Percentiles rank a stretch among this genome's conserved stretches.
Evolutionary conservation across 768 basidiomycete species (phyloP).

Genomic region (Naganishia vaughanmartiniae): DNA sequence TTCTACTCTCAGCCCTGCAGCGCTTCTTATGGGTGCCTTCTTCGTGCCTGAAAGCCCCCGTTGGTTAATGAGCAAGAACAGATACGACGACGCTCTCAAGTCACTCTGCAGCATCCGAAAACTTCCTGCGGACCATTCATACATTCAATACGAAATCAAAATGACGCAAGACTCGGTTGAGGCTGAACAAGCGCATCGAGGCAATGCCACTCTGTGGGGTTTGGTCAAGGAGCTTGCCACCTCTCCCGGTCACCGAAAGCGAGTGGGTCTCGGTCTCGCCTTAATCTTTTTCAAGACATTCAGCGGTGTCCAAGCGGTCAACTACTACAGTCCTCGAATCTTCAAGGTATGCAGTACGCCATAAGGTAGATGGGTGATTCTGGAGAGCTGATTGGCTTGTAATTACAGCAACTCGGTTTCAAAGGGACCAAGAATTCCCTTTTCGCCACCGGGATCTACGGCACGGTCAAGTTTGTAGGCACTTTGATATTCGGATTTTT

Average conservation of each 20-base stretch:
- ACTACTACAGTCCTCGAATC: conserved; percentile 44
- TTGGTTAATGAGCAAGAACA: conserved; percentile 38
- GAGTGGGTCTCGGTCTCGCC: conserved; percentile 32
- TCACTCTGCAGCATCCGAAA: conserved; percentile 44
- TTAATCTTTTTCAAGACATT: conserved; percentile 33
- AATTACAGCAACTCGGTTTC: conserved; percentile 32
- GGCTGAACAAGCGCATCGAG: conserved; percentile 34
- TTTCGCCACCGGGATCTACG: conserved; percentile 44
- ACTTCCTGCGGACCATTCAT: conserved; percentile 41
- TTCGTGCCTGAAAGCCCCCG: conserved; percentile 38
- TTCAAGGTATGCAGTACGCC: conserved; percentile 28
- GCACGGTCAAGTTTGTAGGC: conserved; percentile 36
- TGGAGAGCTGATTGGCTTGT: not conserved
- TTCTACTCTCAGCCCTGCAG: conserved; percentile 34
- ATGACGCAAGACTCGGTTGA: conserved; percentile 39
- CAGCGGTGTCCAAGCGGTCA: conserved; percentile 34
- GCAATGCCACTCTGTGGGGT: conserved; percentile 36
- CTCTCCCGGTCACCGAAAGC: conserved; percentile 35
- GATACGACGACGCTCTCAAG: conserved; percentile 37
- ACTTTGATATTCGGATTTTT: conserved; percentile 37
- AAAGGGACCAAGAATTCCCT: conserved; percentile 41
- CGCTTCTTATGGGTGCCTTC: conserved; percentile 32
- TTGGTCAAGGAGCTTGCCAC: conserved; percentile 38
- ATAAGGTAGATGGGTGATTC: too few species aligned
- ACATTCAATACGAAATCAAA: conserved; percentile 40